Evolutionary conservation across 495 filamentous ascomycete species (phyloP), one percentile per base, ranked within the genome.

Genomic region (Letharia columbiana): DNA sequence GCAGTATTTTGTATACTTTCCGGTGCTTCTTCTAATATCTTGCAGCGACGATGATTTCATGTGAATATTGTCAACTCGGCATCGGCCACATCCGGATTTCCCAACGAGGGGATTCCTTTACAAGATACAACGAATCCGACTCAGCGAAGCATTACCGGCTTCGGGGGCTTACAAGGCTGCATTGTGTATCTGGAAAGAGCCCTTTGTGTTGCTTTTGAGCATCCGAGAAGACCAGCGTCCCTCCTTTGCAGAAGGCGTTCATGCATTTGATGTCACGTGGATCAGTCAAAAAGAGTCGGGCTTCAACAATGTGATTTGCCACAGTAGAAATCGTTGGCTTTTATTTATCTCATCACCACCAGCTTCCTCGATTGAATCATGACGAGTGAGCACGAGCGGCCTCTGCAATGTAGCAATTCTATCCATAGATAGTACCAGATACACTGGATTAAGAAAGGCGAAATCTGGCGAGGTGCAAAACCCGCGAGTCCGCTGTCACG

Each of bases 41-140:
- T 35, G 31, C 39, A 72, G 71, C 65, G 84, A 86, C 70, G 84
- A 86, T 73, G 86, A 88, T 71, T 88, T 88, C 68, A 88, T 88
- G 86, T 88, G 79, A 85, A 65, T 31, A 45, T 11, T n/a, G 42
- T 13, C 37, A 18, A 35, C 10, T 57, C 44, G 18, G 52, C 64
- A 28, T 57, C 44, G 18, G 52, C 64, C 40, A 28, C 8, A 44
- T 1, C 18, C 23, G 11, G 37, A 35, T 23, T 50, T 9, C 13
- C 10, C 11, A 12, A n/a, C 17, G 41, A 65, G 41, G 54, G 37
- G 23, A 23, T 39, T 23, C 18, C 12, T 45, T 39, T 17, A 45
- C 11, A 18, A 45, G 33, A 44, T 44, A 31, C 63, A 37, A n/a
- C 6, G 4, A 56, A 17, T 20, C n/a, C 54, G 20, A 58, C 37